phyloP scores from a whole-genome alignment of 2,329 filamentous ascomycete species.

The Malbranchea zuffiana region DNA sequence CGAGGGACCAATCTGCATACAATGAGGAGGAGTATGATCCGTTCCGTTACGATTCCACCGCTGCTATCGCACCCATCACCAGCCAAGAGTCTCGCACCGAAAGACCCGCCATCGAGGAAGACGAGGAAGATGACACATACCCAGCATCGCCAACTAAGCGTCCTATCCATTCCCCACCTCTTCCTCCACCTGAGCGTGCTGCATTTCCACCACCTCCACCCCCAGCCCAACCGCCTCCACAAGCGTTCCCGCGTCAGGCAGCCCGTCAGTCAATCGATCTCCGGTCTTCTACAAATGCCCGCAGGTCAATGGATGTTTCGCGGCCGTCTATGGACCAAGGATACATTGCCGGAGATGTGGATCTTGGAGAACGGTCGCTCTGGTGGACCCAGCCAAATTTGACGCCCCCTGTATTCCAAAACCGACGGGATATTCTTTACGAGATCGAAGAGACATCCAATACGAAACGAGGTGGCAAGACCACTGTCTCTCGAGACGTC shows the following conservation, averaged over 20 bases:
- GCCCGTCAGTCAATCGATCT: slow-evolving; percentile 53
- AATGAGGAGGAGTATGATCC: slow-evolving; percentile 44
- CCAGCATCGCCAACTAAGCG: slow-evolving; percentile 31
- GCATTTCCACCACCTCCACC: slow-evolving; percentile 41
- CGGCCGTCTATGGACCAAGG: slow-evolving; percentile 67
- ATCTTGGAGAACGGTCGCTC: slow-evolving; percentile 59
- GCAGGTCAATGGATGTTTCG: slow-evolving; percentile 62
- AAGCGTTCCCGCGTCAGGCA: slow-evolving; percentile 33
- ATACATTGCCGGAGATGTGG: slow-evolving; percentile 78
- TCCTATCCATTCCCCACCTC: slow-evolving; percentile 25
- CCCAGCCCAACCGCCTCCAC: slow-evolving; percentile 32
- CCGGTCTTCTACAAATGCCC: slow-evolving; percentile 39
- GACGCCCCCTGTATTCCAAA: slow-evolving; percentile 70
- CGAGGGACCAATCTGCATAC: slow-evolving; percentile 43
- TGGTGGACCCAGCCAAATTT: slow-evolving; percentile 83
- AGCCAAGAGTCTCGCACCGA: slow-evolving; percentile 16
- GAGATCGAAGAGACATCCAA: slow-evolving; percentile 70
- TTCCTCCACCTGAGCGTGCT: slow-evolving; percentile 31
- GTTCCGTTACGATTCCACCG: slow-evolving; percentile 38
- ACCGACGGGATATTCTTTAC: slow-evolving; percentile 68
- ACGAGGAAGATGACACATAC: slow-evolving; percentile 39
- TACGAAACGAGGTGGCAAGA: slow-evolving; percentile 57
- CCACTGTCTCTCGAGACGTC: slow-evolving; percentile 64
- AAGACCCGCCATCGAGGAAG: slow-evolving; percentile 22
- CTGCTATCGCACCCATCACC: slow-evolving; percentile 20